These are phyloP conservation scores for Musa itinerans DNA, from an alignment of 176 grass and related monocot genomes.

Conservation along the genomic window DNA sequence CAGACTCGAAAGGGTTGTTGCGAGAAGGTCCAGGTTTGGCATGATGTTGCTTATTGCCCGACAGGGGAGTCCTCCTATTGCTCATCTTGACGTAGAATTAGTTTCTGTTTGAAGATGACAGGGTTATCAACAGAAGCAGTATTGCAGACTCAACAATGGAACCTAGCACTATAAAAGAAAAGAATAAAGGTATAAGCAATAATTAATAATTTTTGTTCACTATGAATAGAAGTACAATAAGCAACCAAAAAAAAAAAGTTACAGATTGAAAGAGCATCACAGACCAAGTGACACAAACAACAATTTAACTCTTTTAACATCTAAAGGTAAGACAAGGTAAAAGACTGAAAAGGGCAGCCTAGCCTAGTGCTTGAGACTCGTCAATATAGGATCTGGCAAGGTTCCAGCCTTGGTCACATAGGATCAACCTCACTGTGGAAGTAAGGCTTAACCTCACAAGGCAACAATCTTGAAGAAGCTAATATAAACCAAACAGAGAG, in stretches of 20 bases:
- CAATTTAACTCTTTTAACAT: too few species aligned
- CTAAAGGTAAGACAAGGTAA: too few species aligned
- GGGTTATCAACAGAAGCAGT: not conserved
- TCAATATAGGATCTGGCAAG: too few species aligned
- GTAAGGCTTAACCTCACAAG: not conserved
- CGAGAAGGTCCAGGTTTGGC: not conserved
- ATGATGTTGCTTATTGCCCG: not conserved
- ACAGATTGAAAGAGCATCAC: not conserved
- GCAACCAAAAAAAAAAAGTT: not conserved
- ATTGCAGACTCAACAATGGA: not conserved
- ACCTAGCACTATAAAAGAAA: not conserved
- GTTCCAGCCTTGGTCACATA: too few species aligned
- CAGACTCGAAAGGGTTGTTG: slow-evolving; percentile 3
- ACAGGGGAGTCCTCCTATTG: not conserved
- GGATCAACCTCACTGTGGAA: too few species aligned
- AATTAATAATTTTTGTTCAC: not conserved
- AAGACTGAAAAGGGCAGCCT: too few species aligned
- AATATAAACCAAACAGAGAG: not conserved
- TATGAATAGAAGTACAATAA: not conserved
- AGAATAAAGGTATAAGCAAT: not conserved
- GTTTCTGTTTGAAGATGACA: not conserved
- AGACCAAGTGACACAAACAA: not conserved
- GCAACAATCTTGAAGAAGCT: not conserved
- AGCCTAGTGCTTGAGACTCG: too few species aligned
- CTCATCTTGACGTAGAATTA: not conserved